Conservation (phyloP, 164 flowering plant genomes). For the Stephania cephalantha region DNA sequence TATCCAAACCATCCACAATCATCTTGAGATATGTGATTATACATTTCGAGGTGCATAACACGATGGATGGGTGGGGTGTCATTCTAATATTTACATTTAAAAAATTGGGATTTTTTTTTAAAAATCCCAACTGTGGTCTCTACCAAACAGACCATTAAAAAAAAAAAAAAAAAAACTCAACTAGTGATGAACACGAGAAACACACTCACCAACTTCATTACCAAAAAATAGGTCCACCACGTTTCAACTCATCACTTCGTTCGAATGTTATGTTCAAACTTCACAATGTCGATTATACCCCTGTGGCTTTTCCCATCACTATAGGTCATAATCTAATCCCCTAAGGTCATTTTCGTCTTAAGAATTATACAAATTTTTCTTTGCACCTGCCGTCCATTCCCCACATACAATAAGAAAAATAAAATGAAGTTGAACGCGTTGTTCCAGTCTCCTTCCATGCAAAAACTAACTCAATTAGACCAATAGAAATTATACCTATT, state of each 20-base stretch:
- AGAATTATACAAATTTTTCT: background rate
- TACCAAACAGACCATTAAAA: no score
- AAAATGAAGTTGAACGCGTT: no score
- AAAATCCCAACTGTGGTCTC: no score
- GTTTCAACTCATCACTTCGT: background rate
- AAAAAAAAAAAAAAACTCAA: background rate
- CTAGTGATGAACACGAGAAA: background rate
- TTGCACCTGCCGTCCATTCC: background rate
- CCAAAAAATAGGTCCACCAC: background rate
- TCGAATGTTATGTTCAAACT: background rate
- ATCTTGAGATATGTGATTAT: no score
- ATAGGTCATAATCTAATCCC: background rate
- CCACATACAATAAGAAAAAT: background rate
- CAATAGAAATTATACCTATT: background rate
- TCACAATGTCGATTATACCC: background rate
- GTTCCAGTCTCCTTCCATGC: background rate
- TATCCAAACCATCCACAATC: no score
- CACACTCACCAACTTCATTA: background rate
- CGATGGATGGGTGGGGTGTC: no score
- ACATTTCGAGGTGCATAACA: no score
- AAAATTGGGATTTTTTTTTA: no score
- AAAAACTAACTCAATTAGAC: background rate
- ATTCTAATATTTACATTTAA: no score
- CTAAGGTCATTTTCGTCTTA: background rate
- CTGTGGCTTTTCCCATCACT: background rate